A percentile compares a stretch with the other conserved stretches of the same genome.
Evolutionary conservation across 352 stramenopile species (phyloP).

Genomic region (Globisporangium heterothallicum): DNA sequence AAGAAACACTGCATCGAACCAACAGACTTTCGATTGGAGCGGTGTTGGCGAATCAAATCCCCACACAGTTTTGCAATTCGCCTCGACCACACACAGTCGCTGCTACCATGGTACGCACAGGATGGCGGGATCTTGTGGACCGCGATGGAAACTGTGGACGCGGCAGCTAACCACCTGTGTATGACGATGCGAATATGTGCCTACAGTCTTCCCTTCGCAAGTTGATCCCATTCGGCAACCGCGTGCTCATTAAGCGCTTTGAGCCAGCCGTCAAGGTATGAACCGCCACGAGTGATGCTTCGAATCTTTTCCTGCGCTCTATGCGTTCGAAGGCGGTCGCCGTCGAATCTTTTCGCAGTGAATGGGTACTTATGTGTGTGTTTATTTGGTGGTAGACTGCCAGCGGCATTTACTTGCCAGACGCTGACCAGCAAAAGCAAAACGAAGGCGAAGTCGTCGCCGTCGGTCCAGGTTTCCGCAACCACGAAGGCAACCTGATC

Average conservation of each 20-base stretch:
- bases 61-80: slow-evolving; percentile 12
- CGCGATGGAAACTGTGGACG: background rate
- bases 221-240: slow-evolving; percentile 93
- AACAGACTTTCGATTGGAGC: too few relatives aligned
- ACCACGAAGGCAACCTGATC: slow-evolving; percentile 86
- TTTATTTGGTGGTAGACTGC: slow-evolving; percentile 57
- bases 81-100: slow-evolving; percentile 12
- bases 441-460: slow-evolving; percentile 94
- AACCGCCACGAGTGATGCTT: too few relatives aligned
- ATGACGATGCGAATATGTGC: background rate
- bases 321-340: background rate
- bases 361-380: background rate
- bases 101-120: slow-evolving; percentile 5
- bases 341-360: background rate
- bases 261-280: slow-evolving; percentile 83
- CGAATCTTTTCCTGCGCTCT: background rate
- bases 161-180: background rate
- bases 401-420: slow-evolving; percentile 92
- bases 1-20: too few relatives aligned
- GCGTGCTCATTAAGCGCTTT: slow-evolving; percentile 91
- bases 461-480: slow-evolving; percentile 89
- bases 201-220: slow-evolving; percentile 59
- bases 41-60: background rate
- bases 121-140: background rate
- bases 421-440: slow-evolving; percentile 89